Evolutionary conservation across 139 green algal genomes (phyloP).

Genomic region (Volvox africanus): DNA sequence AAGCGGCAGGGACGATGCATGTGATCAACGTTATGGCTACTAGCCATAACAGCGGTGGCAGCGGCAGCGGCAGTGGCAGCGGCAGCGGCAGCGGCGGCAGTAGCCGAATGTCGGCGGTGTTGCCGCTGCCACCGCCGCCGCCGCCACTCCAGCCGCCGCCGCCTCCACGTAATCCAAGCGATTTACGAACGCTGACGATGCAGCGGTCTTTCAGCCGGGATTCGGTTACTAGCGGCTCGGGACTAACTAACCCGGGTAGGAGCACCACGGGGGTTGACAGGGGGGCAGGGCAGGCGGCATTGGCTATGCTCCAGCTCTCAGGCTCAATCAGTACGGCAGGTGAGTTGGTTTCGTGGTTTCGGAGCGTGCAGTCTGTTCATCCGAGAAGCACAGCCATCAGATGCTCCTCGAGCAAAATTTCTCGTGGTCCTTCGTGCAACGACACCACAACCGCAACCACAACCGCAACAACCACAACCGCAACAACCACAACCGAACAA

Average conservation of each 20-base stretch:
- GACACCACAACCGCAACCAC: too few relatives aligned
- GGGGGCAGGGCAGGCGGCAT: neutral
- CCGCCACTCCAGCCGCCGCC: neutral
- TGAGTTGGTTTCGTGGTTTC: too few relatives aligned
- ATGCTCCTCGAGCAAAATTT: too few relatives aligned
- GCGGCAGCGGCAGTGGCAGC: neutral
- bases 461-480: too few relatives aligned
- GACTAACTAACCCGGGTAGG: neutral
- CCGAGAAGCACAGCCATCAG: too few relatives aligned
- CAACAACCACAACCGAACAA: too few relatives aligned
- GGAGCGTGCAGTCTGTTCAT: too few relatives aligned
- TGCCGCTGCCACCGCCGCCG: neutral
- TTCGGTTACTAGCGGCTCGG: neutral
- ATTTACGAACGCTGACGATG: neutral
- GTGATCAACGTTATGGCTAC: neutral
- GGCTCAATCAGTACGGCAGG: too few relatives aligned
- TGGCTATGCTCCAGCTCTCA: neutral
- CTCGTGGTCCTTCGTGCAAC: too few relatives aligned
- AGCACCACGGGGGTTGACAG: neutral
- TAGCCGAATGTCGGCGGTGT: neutral
- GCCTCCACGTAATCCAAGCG: neutral
- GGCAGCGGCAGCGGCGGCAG: neutral
- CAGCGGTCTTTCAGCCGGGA: neutral
- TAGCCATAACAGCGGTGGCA: neutral
- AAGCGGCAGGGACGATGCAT: neutral